Conservation (phyloP, 2,329 filamentous ascomycete genomes). For the Penicillium sumatraense region DNA sequence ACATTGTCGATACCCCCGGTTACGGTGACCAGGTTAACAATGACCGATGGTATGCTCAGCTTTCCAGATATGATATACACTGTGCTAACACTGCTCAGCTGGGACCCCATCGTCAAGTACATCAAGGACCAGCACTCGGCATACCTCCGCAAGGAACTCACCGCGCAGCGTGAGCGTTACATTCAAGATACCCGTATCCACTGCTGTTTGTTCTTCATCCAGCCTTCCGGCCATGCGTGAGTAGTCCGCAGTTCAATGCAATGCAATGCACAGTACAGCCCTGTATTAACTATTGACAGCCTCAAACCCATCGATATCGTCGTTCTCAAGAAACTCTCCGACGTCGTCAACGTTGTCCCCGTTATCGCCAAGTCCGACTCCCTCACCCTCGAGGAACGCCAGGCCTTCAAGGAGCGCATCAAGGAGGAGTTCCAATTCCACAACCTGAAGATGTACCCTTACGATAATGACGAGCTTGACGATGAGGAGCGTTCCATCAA, state of each 20-base stretch:
- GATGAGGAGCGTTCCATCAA: slow-evolving; percentile 94
- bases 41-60: slow-evolving; percentile 73
- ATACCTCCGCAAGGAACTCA: slow-evolving; percentile 98
- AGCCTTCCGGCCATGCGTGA: slow-evolving; percentile 90
- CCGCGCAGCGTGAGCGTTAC: slow-evolving; percentile 97
- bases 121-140: slow-evolving; percentile 99
- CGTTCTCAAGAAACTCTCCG: slow-evolving; percentile 98
- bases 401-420: slow-evolving; percentile 97
- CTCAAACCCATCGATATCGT: slow-evolving; percentile 99
- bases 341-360: slow-evolving; percentile 98
- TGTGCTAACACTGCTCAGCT: slow-evolving; percentile 53
- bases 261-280: neutral
- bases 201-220: slow-evolving; percentile 99
- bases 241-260: too few relatives aligned
- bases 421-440: slow-evolving; percentile 99
- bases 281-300: slow-evolving; percentile 29
- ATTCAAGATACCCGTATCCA: slow-evolving; percentile 99
- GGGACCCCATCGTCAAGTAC: slow-evolving; percentile 99
- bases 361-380: slow-evolving; percentile 99
- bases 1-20: slow-evolving; percentile 98
- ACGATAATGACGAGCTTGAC: slow-evolving; percentile 98
- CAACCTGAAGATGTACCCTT: slow-evolving; percentile 99
- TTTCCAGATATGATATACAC: neutral
- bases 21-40: slow-evolving; percentile 99
- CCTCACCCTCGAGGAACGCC: slow-evolving; percentile 91